Evolutionary conservation across 2,329 filamentous ascomycete species (phyloP), one percentile per base, ranked within the genome.

Genomic region (Phyllosticta citribraziliensis): DNA sequence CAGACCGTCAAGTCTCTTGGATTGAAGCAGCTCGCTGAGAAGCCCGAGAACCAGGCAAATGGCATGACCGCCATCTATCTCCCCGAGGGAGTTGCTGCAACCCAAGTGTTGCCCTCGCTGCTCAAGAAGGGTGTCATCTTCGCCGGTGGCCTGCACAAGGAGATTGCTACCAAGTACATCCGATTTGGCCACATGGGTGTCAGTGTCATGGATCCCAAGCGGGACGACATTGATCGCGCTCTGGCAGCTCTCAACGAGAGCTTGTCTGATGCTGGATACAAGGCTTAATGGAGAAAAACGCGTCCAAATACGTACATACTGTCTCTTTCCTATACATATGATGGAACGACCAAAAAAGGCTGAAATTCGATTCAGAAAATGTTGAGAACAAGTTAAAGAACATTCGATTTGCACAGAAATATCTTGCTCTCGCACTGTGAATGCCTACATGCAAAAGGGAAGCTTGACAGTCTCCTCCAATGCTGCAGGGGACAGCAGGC

Each of bases 161-260:
- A 95, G 73, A 96, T 96, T 74, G 92, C 89, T 2, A 79, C 88
- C 64, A 94, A 89, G 79, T 99, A 99, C 74, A 89, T 99, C 67
- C 86, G 94, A 27, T 94, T 99, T 70, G 94, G 94, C 52, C 94
- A 97, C 75, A 99, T 99, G 94, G 94, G 94, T 67, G 90, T 97
- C 64, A 94, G 88, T 72, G 88, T 92, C 77, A 89, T 87, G 69
- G 90, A 97, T 71, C 83, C 89, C 27, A 84, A 84, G 64, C 83
- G 92, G 65, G 82, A 82, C 58, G 91, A 99, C 72, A 85, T 97
- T 68, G 89, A 95, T 65, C 88, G 88, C 69, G 94, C 93, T 1
- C 80, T 97, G 64, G 80, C 85, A 67, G 88, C 89, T 53, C 76
- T 99, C 67, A 86, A 88, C 77, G 84, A 86, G 61, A 85, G 87